Base-by-base conservation (phyloP, 2,329 filamentous ascomycete genomes). In the Colletotrichum sp. region DNA sequence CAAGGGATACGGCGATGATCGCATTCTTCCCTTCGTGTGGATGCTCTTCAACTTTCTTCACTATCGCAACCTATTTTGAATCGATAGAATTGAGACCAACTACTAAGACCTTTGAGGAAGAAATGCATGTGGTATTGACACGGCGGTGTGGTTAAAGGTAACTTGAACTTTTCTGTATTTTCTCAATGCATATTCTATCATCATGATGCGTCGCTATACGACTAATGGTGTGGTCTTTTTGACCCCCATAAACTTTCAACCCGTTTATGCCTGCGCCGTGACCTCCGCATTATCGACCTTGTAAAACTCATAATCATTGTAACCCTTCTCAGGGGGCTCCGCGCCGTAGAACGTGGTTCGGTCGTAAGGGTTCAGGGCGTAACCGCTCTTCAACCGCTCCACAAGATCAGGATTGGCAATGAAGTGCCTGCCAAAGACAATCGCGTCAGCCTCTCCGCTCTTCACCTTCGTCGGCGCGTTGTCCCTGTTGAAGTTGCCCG, bases 401-500 rank as follows among this genome's bases (percentile, higher is more conserved):
- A 83, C 82, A 8, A 83, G 64, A 15, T 83, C 82, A 0, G 82
- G 82, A 36, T 83, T 83, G 8, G 82, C 70, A 15, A 83, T 76
- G 36, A 82, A 83, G 12, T 71, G 70, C 8, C 82, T 76, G 0
- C 82, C 82, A n/a, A 83, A 83, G 2, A 86, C 87, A 19, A 89
- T 83, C 3, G 69, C 73, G 15, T 76, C 73, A 15, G 73, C 27
- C 27, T 72, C 63, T 3, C 44, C 25, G 81, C 81, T 82, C 73
- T 88, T 85, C 5, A 84, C 59, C 71, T 89, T 78, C 81, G 89
- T 84, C 2, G 84, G 85, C 0, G 85, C 83, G 59, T 83, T 82
- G 49, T 82, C 84, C 0, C 84, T 77, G 34, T 82, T 83, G 79
- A 86, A 89, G 3, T 87, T 88, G 63, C 89, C 88, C 2, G 87